Conservation (phyloP, 2,329 filamentous ascomycete genomes). For the Fusarium sublunatum region DNA sequence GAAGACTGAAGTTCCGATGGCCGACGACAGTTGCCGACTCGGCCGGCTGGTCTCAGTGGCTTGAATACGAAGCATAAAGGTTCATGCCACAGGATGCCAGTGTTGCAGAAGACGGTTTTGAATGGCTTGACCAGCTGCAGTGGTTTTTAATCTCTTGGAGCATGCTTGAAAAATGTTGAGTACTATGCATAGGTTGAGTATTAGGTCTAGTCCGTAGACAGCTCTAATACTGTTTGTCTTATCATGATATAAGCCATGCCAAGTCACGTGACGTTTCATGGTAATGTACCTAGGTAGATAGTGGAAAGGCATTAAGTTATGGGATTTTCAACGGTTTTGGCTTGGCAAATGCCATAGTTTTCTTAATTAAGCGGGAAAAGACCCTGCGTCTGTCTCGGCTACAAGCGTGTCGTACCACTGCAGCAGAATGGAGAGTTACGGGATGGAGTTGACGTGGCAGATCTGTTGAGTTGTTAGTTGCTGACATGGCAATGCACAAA, state of each 20-base stretch:
- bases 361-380: neutral
- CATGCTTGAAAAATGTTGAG: too few relatives aligned
- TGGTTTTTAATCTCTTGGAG: too few relatives aligned
- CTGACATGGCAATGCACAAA: constrained; percentile 32
- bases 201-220: too few relatives aligned
- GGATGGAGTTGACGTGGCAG: constrained; percentile 20
- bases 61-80: neutral
- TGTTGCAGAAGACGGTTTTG: neutral
- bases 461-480: neutral
- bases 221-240: too few relatives aligned
- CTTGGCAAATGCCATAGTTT: neutral
- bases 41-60: constrained; percentile 1
- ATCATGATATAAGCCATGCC: too few relatives aligned
- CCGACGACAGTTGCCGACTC: constrained; percentile 4
- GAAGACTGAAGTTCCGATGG: constrained; percentile 20
- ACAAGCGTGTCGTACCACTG: constrained; percentile 4
- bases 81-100: constrained; percentile 1
- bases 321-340: neutral
- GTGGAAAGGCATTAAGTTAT: neutral
- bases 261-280: too few relatives aligned
- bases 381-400: constrained; percentile 24
- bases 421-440: constrained; percentile 4
- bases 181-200: too few relatives aligned
- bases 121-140: neutral
- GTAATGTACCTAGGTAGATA: too few relatives aligned